These are phyloP conservation scores for Podaxis sp. DNA, from an alignment of 768 basidiomycete species.

Conservation along the genomic window DNA sequence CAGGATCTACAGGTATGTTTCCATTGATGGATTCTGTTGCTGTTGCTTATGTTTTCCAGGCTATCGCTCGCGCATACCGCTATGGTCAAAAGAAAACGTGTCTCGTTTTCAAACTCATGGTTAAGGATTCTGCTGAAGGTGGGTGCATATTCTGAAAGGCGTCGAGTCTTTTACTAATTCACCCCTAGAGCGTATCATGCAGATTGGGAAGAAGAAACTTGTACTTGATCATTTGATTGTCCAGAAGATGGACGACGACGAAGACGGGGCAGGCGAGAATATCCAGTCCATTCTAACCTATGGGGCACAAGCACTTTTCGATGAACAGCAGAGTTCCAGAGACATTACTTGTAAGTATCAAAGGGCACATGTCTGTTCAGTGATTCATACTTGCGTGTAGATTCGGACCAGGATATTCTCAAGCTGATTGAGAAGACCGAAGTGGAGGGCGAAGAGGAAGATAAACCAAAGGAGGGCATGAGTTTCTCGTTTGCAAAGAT, in stretches of 20 bases:
- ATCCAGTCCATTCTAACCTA: slow-evolving; percentile 88
- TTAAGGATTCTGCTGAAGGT: slow-evolving; percentile 93
- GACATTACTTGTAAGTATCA: slow-evolving; percentile 66
- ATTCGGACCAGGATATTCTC: slow-evolving; percentile 80
- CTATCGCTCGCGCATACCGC: slow-evolving; percentile 91
- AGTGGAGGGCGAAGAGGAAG: slow-evolving; percentile 59
- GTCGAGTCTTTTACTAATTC: not conserved
- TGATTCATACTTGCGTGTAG: slow-evolving; percentile 33
- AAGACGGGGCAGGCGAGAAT: slow-evolving; percentile 67
- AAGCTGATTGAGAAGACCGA: slow-evolving; percentile 87
- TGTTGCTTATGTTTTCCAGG: slow-evolving; percentile 43
- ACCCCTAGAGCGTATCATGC: slow-evolving; percentile 78
- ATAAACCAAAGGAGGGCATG: slow-evolving; percentile 48
- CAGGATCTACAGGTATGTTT: slow-evolving; percentile 86
- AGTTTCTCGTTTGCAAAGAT: slow-evolving; percentile 89
- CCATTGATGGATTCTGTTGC: not conserved
- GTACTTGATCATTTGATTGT: slow-evolving; percentile 94
- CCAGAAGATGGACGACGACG: slow-evolving; percentile 92
- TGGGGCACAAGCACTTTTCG: slow-evolving; percentile 85
- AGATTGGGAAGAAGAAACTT: slow-evolving; percentile 93
- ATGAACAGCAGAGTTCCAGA: slow-evolving; percentile 44
- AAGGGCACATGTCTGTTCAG: not conserved
- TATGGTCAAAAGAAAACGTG: slow-evolving; percentile 95
- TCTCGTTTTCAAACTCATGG: slow-evolving; percentile 94
- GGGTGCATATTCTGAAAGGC: slow-evolving; percentile 6